Evolutionary conservation across 1,284 basidiomycete species (phyloP).

Genomic region (Leccinum fallax): DNA sequence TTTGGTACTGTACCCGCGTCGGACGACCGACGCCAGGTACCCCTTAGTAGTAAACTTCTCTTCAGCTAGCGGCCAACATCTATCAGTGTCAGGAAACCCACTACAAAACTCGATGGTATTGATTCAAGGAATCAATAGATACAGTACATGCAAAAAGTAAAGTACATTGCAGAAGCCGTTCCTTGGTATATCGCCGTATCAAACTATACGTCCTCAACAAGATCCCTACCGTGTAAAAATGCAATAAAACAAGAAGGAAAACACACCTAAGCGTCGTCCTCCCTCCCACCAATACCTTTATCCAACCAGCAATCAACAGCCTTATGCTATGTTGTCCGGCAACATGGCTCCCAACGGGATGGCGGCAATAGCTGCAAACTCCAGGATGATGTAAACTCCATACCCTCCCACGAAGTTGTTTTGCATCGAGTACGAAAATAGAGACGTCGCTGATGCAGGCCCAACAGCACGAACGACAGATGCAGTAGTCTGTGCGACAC

Average conservation of each 20-base stretch:
- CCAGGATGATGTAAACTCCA: constrained; percentile 36
- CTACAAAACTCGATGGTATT: constrained; percentile 22
- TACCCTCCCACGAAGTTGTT: constrained; percentile 38
- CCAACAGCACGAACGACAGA: constrained; percentile 52
- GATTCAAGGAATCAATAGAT: constrained; percentile 15
- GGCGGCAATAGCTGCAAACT: constrained; percentile 20
- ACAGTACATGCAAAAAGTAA: constrained; percentile 24
- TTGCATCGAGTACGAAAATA: constrained; percentile 42
- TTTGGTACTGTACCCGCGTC: too few species aligned
- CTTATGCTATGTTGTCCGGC: constrained; percentile 25
- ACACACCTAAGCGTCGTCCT: constrained; percentile 16
- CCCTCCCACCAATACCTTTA: neutral
- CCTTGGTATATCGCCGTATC: neutral
- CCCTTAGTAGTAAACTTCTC: too few species aligned
- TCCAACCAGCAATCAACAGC: constrained; percentile 15
- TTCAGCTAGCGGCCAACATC: neutral
- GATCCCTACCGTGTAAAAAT: constrained; percentile 12
- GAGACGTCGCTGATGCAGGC: constrained; percentile 41
- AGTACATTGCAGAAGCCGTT: constrained; percentile 20
- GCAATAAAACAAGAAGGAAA: constrained; percentile 10
- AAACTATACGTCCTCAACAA: neutral
- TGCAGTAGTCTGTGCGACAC: constrained; percentile 53
- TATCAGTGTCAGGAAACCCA: neutral
- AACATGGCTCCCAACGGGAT: constrained; percentile 27
- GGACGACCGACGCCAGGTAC: neutral